phyloP scores from a whole-genome alignment of 164 flowering plant species.

The Aristolochia fimbriata region DNA sequence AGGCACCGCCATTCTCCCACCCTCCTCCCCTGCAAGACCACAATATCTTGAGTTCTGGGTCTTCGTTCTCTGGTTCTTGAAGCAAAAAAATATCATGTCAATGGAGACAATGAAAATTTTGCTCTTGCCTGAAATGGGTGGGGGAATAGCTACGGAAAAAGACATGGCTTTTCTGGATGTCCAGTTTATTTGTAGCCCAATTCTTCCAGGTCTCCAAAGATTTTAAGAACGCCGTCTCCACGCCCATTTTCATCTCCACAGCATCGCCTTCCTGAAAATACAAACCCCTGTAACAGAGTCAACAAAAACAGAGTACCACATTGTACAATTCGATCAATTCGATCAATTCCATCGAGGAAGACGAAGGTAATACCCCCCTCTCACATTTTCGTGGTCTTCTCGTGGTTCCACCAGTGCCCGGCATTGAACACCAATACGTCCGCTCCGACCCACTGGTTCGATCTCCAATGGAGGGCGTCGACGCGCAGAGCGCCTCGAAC shows the following conservation, averaged over 20 bases:
- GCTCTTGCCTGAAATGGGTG: conserved; percentile 31
- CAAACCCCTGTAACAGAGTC: conserved; percentile 34
- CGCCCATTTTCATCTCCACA: conserved; percentile 18
- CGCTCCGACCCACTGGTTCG: conserved; percentile 55
- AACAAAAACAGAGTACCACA: neutral
- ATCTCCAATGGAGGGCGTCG: conserved; percentile 52
- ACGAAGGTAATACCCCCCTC: neutral
- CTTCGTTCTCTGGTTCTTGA: too few relatives aligned
- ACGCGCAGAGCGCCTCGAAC: conserved; percentile 35
- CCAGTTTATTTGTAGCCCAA: conserved; percentile 33
- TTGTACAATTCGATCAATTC: too few relatives aligned
- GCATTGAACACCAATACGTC: conserved; percentile 66
- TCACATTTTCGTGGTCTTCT: conserved; percentile 51
- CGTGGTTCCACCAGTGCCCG: conserved; percentile 87
- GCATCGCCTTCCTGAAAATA: conserved; percentile 24
- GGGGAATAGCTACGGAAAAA: conserved; percentile 71
- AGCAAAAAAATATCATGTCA: too few relatives aligned
- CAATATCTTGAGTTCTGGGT: too few relatives aligned
- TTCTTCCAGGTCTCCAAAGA: conserved; percentile 50
- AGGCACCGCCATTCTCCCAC: conserved; percentile 59
- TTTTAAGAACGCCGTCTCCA: conserved; percentile 15
- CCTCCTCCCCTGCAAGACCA: conserved; percentile 47
- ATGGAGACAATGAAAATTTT: too few relatives aligned
- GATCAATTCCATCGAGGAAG: too few relatives aligned
- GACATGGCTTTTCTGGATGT: conserved; percentile 24